A percentile compares a stretch with the other conserved stretches of the same genome.
These are phyloP conservation scores for Tetracentron sinense DNA, from an alignment of 164 flowering plant genomes.

Conservation along the genomic window DNA sequence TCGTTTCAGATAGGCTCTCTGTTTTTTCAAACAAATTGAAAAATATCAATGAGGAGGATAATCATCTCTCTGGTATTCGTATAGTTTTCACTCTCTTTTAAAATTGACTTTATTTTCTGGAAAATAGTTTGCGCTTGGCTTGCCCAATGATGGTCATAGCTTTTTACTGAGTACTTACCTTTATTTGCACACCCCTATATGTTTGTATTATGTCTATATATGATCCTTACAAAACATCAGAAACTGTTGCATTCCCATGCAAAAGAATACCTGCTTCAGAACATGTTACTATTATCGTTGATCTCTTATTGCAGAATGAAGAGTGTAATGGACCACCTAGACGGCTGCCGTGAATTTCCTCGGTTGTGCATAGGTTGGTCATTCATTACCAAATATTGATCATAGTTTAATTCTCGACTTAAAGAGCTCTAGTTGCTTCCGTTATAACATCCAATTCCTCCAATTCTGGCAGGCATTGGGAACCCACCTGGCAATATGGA, in stretches of 20 bases:
- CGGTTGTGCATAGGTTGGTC: constrained; percentile 79
- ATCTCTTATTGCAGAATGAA: constrained; percentile 54
- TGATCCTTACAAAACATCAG: background rate
- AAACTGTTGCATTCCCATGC: background rate
- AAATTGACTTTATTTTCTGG: too few relatives aligned
- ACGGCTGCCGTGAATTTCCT: constrained; percentile 76
- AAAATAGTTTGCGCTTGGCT: too few relatives aligned
- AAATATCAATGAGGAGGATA: too few relatives aligned
- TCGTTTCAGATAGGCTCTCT: too few relatives aligned
- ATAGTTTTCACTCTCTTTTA: too few relatives aligned
- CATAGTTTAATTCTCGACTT: background rate
- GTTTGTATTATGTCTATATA: background rate
- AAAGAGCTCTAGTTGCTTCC: background rate
- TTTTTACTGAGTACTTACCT: too few relatives aligned
- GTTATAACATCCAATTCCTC: background rate
- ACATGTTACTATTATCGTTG: background rate
- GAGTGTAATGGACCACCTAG: constrained; percentile 83
- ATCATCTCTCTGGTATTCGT: too few relatives aligned
- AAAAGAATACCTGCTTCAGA: background rate
- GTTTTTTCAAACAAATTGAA: too few relatives aligned
- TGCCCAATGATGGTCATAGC: too few relatives aligned
- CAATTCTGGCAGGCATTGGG: constrained; percentile 62
- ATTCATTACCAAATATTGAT: background rate
- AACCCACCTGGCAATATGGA: constrained; percentile 97
- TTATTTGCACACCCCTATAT: background rate